Evolutionary conservation across 192 early-diverging fungal species (phyloP).

Genomic region (Funneliformis mosseae): DNA sequence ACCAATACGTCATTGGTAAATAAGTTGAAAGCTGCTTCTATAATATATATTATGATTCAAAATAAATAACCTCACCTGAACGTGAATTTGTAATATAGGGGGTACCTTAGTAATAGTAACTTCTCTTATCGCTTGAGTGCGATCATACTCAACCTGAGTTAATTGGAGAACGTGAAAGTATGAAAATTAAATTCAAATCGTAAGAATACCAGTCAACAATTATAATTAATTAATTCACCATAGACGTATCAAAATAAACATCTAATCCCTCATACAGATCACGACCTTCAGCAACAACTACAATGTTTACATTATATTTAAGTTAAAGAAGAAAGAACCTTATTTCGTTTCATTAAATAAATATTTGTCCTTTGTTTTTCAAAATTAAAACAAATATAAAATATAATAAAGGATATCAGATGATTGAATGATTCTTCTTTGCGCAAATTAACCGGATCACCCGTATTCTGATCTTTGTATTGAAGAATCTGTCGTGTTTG

Average conservation of each 20-base stretch:
- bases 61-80: constrained; percentile 46
- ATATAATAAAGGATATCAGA: constrained; percentile 26
- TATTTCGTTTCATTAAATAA: background rate
- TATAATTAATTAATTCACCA: constrained; percentile 18
- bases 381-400: background rate
- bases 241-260: constrained; percentile 57
- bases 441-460: constrained; percentile 36
- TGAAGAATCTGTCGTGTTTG: constrained; percentile 47
- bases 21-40: background rate
- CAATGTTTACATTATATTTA: constrained; percentile 34
- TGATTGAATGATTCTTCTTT: constrained; percentile 52
- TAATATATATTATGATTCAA: background rate
- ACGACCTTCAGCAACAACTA: constrained; percentile 49
- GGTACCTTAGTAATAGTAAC: constrained; percentile 58
- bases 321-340: background rate
- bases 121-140: constrained; percentile 41
- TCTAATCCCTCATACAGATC: constrained; percentile 61
- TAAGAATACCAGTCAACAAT: no score
- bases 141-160: constrained; percentile 37
- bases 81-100: constrained; percentile 69
- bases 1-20: background rate
- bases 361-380: background rate
- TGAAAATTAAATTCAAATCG: background rate
- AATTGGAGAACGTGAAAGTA: background rate
- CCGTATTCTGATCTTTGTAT: constrained; percentile 43